These are phyloP conservation scores for Kluyveromyces lactis DNA, from an alignment of 805 yeast species.

Conservation along the genomic window DNA sequence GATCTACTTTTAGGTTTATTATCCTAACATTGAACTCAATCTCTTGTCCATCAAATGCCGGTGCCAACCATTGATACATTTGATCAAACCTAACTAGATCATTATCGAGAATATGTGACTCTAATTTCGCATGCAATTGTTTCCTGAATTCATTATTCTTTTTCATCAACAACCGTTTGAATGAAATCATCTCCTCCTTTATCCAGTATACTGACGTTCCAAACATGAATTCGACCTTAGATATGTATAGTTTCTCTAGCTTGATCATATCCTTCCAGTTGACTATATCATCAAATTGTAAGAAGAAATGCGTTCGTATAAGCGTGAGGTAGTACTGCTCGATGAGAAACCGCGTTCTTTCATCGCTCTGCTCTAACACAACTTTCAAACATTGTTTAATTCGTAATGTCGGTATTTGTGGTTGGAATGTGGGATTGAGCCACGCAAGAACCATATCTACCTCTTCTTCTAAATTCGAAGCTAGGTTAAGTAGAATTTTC, in stretches of 20 bases:
- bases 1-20: slow-evolving; percentile 14
- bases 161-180: slow-evolving; percentile 22
- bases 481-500: slow-evolving; percentile 6
- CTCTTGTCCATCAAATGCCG: slow-evolving; percentile 10
- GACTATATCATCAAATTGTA: slow-evolving; percentile 9
- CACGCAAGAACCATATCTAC: slow-evolving; percentile 18
- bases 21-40: slow-evolving; percentile 16
- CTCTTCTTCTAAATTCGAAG: slow-evolving; percentile 15
- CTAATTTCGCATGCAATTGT: slow-evolving; percentile 9
- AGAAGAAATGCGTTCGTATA: slow-evolving; percentile 19
- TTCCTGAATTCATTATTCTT: slow-evolving; percentile 11
- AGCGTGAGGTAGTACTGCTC: slow-evolving; percentile 16
- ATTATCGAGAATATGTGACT: slow-evolving; percentile 16
- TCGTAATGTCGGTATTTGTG: slow-evolving; percentile 20
- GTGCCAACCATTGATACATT: slow-evolving; percentile 20
- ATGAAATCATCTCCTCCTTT: slow-evolving; percentile 11
- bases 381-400: slow-evolving; percentile 11
- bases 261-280: slow-evolving; percentile 15
- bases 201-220: slow-evolving; percentile 13
- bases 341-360: slow-evolving; percentile 6
- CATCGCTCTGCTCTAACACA: slow-evolving; percentile 2
- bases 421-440: slow-evolving; percentile 20
- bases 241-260: slow-evolving; percentile 15
- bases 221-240: slow-evolving; percentile 8
- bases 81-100: slow-evolving; percentile 19